Percentiles rank a stretch among this genome's conserved stretches.
These are phyloP conservation scores for Obba rivulosa DNA, from an alignment of 768 basidiomycete genomes.

Conservation along the genomic window DNA sequence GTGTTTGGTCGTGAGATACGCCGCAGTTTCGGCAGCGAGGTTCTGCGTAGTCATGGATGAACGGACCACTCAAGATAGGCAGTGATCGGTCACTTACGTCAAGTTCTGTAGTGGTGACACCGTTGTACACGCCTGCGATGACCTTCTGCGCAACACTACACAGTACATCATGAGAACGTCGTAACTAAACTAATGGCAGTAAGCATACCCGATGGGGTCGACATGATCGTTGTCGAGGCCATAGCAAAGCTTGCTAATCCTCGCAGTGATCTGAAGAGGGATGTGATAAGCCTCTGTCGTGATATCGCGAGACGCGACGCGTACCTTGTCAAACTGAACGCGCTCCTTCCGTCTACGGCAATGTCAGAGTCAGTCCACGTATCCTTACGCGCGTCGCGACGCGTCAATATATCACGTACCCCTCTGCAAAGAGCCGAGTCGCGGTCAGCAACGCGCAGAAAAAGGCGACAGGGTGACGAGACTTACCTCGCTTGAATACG, in stretches of 20 bases:
- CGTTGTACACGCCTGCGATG: constrained; percentile 87
- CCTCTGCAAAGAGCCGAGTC: constrained; percentile 31
- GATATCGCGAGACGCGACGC: constrained; percentile 14
- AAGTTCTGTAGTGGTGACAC: constrained; percentile 95
- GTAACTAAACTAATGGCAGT: not conserved
- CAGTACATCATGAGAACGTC: not conserved
- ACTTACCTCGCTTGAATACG: constrained; percentile 56
- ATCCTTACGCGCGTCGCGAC: constrained; percentile 10
- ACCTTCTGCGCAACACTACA: constrained; percentile 86
- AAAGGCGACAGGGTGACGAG: not conserved
- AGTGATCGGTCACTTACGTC: constrained; percentile 55
- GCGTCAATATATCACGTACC: constrained; percentile 35
- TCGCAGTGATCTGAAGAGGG: constrained; percentile 65
- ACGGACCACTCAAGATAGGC: not conserved
- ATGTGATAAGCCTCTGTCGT: not conserved
- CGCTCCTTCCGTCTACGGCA: constrained; percentile 73
- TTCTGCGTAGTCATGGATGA: constrained; percentile 47
- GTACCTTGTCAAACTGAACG: constrained; percentile 89
- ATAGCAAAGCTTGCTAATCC: constrained; percentile 90
- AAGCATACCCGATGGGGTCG: constrained; percentile 87
- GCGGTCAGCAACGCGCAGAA: constrained; percentile 7
- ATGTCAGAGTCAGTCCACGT: constrained; percentile 11
- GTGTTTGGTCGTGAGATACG: constrained; percentile 94
- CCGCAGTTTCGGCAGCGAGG: constrained; percentile 94
- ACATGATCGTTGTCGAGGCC: constrained; percentile 91